phyloP scores from a whole-genome alignment of 192 early-diverging fungal species.

The Entomortierella beljakovae region DNA sequence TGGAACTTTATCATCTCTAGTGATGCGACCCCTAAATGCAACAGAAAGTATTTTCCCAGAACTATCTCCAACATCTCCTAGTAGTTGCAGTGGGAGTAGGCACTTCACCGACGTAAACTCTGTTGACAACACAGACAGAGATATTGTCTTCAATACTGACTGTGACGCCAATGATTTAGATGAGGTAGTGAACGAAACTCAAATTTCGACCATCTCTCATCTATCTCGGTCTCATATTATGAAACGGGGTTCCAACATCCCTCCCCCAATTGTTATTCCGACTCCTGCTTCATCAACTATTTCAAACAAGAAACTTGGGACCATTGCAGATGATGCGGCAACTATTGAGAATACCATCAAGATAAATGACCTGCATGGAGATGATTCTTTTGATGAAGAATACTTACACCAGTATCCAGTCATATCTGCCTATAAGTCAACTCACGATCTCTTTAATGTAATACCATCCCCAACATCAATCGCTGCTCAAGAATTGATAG shows the following conservation, averaged over 20 bases:
- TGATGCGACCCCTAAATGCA: conserved; percentile 3
- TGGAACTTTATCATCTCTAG: neutral
- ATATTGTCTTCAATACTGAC: neutral
- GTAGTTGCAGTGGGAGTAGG: neutral
- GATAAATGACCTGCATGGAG: conserved; percentile 6
- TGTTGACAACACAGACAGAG: neutral
- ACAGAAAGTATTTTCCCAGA: conserved; percentile 36
- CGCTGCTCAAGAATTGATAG: neutral
- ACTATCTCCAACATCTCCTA: neutral
- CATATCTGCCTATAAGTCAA: conserved; percentile 15
- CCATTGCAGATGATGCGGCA: neutral
- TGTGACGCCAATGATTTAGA: neutral
- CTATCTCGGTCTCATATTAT: neutral
- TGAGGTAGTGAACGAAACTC: no score
- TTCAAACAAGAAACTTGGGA: neutral
- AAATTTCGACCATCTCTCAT: neutral
- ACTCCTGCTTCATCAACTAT: neutral
- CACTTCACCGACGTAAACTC: neutral
- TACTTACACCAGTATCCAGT: conserved; percentile 27
- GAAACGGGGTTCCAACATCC: neutral
- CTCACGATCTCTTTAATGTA: conserved; percentile 18
- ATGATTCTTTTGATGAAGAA: conserved; percentile 28
- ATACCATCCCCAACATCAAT: neutral
- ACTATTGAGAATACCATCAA: neutral
- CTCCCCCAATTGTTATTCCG: neutral